Base-by-base conservation (phyloP, 2,329 filamentous ascomycete species). In the Calonectria pteridis region DNA sequence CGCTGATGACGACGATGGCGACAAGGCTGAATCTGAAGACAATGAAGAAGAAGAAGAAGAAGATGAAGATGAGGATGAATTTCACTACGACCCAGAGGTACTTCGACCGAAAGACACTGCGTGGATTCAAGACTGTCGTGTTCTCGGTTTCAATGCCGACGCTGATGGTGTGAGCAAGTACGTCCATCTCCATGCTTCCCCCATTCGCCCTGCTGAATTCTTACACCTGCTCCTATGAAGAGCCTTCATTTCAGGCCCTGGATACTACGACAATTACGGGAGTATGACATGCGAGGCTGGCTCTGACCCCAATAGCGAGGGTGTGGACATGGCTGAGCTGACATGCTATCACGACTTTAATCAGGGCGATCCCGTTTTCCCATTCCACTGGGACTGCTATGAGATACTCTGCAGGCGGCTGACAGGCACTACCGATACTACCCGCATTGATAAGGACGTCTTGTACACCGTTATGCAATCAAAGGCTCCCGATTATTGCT, bases 321-420 rank as follows among this genome's bases (percentile, higher is more conserved):
- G 26, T 23, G 5, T 59, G 6, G 18, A 49, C 9, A 18, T 64
- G 3, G 18, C 1, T 3, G 37, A 26, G 1, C 18, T 53, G 23
- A 18, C 31, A 1, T 69, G 55, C 23, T 69, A 64, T 18, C n/a
- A 46, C 6, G 55, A 63, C 31, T 55, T 64, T 10, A 43, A 64
- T 23, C 37, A 59, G 20, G 43, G n/a, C 3, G 58, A 69, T 33
- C 67, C 67, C 5, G 46, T 64, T 20, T 69, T 64, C 43, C 67
- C 67, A 0, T 69, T 69, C 28, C 67, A 69, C 14, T 69, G 67
- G 67, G 55, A 59, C 23, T 69, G 67, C 31, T 69, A 51, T 29
- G 5, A 51, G 7, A 18, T 69, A n/a, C n/a, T 11, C 31, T 69
- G 11, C 20, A 33, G 23, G 33, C 26, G 28, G 5, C 55, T 69